A percentile compares a stretch with the other conserved stretches of the same genome.
These are phyloP conservation scores for Sugiyamaella boreocaroliniensis DNA, from an alignment of 805 yeast species.

Conservation along the genomic window DNA sequence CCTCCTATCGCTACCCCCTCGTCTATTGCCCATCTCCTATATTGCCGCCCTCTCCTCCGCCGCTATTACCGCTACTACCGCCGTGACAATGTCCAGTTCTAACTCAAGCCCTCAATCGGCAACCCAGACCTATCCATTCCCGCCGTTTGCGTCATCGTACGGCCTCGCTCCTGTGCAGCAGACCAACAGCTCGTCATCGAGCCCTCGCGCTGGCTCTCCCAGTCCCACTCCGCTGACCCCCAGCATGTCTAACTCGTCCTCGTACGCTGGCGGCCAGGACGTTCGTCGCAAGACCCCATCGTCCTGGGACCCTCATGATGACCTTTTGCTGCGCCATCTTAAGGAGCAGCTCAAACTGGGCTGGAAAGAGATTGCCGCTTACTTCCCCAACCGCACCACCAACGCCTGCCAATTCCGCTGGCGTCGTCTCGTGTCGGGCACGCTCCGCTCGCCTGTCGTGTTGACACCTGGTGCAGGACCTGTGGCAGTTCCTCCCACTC, in stretches of 20 bases:
- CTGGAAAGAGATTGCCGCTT: conserved; percentile 81
- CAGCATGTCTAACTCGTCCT: not conserved
- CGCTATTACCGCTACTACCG: no score
- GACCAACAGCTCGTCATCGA: not conserved
- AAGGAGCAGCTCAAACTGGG: conserved; percentile 81
- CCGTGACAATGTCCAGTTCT: not conserved
- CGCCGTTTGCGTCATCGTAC: not conserved
- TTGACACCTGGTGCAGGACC: conserved; percentile 4
- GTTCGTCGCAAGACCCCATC: conserved; percentile 37
- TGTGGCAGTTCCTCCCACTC: conserved; percentile 4
- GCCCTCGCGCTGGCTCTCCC: not conserved
- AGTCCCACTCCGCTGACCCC: not conserved
- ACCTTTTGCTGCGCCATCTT: conserved; percentile 59
- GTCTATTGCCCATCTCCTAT: no score
- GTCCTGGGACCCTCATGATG: conserved; percentile 79
- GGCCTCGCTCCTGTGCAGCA: not conserved
- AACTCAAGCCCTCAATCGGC: not conserved
- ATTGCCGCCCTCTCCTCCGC: no score
- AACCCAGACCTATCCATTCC: not conserved
- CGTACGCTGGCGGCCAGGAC: not conserved
- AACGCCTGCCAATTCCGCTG: conserved; percentile 88
- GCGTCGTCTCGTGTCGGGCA: conserved; percentile 57
- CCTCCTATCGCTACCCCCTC: no score
- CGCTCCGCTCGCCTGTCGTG: conserved; percentile 26
- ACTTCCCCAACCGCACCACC: conserved; percentile 74